A percentile compares a stretch with the other conserved stretches of the same genome.
Evolutionary conservation across 2,329 filamentous ascomycete species (phyloP).

Genomic region (Beauveria brongniartii): DNA sequence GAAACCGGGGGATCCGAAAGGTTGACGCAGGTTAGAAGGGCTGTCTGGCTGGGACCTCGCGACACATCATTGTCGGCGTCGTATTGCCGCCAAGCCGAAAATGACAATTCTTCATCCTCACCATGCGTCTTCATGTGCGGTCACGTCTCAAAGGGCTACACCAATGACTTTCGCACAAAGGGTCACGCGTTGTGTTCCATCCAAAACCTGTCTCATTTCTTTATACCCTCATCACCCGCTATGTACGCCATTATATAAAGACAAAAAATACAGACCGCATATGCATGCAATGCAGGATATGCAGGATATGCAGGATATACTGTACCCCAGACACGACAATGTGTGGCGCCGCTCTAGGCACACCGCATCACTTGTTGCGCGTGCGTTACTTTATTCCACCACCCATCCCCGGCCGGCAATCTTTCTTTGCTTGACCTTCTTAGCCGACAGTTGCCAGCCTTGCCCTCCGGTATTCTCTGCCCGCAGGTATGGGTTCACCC

Average conservation of each 20-base stretch:
- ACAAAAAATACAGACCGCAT: not conserved
- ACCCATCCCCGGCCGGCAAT: constrained; percentile 67
- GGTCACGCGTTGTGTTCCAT: not conserved
- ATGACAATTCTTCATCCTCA: not conserved
- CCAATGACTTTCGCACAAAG: not conserved
- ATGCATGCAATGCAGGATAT: not conserved
- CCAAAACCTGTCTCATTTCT: not conserved
- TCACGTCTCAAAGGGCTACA: not conserved
- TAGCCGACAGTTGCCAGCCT: constrained; percentile 81
- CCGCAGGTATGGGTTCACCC: constrained; percentile 70
- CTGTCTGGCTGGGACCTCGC: not conserved
- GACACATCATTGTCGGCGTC: not conserved
- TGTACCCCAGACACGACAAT: not conserved
- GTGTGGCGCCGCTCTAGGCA: not conserved
- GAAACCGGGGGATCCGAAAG: not conserved
- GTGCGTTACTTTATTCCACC: constrained; percentile 39
- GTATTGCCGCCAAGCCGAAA: not conserved
- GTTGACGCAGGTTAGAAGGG: too few relatives aligned
- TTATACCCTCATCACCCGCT: not conserved
- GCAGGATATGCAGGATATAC: too few relatives aligned
- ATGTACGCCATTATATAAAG: not conserved
- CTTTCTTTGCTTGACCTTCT: constrained; percentile 74
- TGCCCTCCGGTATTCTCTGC: constrained; percentile 58
- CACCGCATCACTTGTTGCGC: not conserved
- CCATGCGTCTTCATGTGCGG: not conserved